Evolutionary conservation across 2,329 filamentous ascomycete genomes (phyloP), one percentile per base, ranked within the genome.

Genomic region (Colletotrichum horii): DNA sequence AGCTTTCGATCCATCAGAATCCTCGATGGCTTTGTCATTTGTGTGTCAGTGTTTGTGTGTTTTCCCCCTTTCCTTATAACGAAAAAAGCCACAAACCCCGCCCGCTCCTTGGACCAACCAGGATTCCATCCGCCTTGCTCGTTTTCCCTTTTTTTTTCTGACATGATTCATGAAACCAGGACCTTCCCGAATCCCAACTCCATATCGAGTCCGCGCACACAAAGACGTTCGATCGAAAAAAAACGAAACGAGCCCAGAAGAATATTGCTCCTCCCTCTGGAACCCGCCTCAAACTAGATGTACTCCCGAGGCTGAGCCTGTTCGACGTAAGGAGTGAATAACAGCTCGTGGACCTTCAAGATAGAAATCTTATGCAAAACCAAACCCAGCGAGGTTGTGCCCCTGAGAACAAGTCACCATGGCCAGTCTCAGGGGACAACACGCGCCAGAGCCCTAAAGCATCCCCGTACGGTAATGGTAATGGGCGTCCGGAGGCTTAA

Each of bases 161-260:
- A 65, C 30, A 58, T 69, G 74, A 69, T 71, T 71, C 73, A 58
- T 71, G 70, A 73, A 75, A 71, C 73, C 66, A 76, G 58, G 60
- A 65, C 65, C 43, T 66, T 70, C 48, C 74, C 70, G 48, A 70
- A 76, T 76, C 65, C 74, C 60, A 76, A 75, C 65, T 75, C 71
- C 71, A 70, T 32, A 60, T 64, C 58, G 34, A 72, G 32, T 61
- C 58, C 72, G 68, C 60, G 34, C 26, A 58, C n/a, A 70, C 62
- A 28, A 32, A 36, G 58, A 62, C 30, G 30, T 62, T 24, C 15
- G 55, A 69, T 38, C 38, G 36, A 43, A 73, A 75, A 75, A 62
- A 66, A n/a, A 66, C 14, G 28, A 56, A 52, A 32, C 19, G 55
- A 58, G 16, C 26, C 43, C 43, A 52, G n/a, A 52, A 14, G n/a